Base-by-base conservation (phyloP, 805 yeast species). In the Wickerhamiella brachini region DNA sequence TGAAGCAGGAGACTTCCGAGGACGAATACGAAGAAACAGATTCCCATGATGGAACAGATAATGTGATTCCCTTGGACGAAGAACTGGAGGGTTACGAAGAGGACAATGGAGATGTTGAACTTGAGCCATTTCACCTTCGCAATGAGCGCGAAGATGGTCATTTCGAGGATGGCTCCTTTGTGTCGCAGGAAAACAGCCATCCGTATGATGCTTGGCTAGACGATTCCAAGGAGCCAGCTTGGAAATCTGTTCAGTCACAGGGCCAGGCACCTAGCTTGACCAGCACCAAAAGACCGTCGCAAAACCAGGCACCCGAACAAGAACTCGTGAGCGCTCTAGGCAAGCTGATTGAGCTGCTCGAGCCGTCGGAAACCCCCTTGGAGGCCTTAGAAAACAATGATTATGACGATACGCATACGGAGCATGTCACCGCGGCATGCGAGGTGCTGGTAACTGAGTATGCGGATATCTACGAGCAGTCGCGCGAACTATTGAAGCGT, bases 51-150 rank as follows among this genome's bases (percentile, higher is more conserved):
- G n/a, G n/a, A n/a, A n/a, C n/a, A n/a, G n/a, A n/a, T n/a, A n/a
- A n/a, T n/a, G n/a, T n/a, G 7, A 45, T 18, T 18, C 24, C 38
- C 5, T 26, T 22, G 15, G 39, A 23, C 10, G 23, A 17, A 3
- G 49, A 47, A 12, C 39, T 20, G 2, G 37, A 17, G 22, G n/a
- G 17, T 15, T 15, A 10, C 7, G 45, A 4, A 34, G 47, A 10
- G 55, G 59, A 18, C 24, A 26, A 45, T 45, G 31, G 62, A 59
- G 42, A 69, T 80, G 1, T 73, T 74, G 53, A 29, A 29, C 53
- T 84, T 2, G 89, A 83, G 53, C 76, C 84, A 0, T 84, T 84
- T 64, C 74, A 77, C 60, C 63, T 84, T 44, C 64, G 72, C 22
- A 69, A 75, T 18, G 90, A 84, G 57, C 63, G 69, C 44, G 73